Evolutionary conservation across 2,329 filamentous ascomycete genomes (phyloP).

Genomic region (Nigrospora sphaerica): DNA sequence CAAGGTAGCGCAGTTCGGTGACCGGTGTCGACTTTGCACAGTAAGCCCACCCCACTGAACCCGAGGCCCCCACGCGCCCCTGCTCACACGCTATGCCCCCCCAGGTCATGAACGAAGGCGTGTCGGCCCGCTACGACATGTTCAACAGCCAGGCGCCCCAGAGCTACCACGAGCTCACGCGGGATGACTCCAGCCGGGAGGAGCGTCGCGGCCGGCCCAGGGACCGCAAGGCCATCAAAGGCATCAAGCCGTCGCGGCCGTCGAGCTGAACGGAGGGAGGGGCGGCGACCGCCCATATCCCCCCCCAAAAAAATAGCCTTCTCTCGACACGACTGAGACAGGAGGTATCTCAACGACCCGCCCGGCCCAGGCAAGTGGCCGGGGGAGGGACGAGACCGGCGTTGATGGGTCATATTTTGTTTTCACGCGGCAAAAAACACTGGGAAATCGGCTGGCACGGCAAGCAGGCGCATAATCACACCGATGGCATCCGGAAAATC

Average conservation of each 20-base stretch:
- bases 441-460: too few relatives aligned
- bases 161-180: constrained; percentile 2
- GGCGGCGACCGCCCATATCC: background rate
- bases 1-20: constrained; percentile 19
- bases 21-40: constrained; percentile 17
- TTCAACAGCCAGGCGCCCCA: background rate
- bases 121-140: constrained; percentile 9
- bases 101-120: constrained; percentile 19
- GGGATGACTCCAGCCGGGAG: constrained; percentile 6
- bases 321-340: too few relatives aligned
- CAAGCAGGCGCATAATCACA: too few relatives aligned
- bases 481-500: too few relatives aligned
- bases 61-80: background rate
- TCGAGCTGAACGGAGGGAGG: background rate
- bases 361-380: too few relatives aligned
- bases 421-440: too few relatives aligned
- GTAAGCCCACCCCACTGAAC: constrained; percentile 8
- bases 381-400: too few relatives aligned
- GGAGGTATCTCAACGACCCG: too few relatives aligned
- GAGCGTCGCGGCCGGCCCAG: constrained; percentile 4
- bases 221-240: constrained; percentile 3
- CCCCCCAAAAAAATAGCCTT: too few relatives aligned
- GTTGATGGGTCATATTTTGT: too few relatives aligned
- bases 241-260: background rate
- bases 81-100: background rate